phyloP scores from a whole-genome alignment of 179 eudicot species.

The Beta corolliflora region DNA sequence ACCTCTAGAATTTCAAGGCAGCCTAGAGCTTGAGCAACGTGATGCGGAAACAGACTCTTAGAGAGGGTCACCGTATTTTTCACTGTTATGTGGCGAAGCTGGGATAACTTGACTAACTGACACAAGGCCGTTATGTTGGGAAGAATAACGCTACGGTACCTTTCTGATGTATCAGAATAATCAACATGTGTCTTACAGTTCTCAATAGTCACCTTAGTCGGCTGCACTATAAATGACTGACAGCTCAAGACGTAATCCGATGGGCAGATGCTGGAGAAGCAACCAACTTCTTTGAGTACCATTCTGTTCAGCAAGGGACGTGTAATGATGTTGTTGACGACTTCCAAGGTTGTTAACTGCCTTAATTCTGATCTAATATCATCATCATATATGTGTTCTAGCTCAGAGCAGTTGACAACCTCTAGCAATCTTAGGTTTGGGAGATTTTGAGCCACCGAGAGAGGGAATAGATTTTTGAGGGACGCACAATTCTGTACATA shows the following conservation, averaged over 20 bases:
- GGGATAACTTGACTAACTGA: background rate
- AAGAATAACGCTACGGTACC: no score
- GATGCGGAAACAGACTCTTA: background rate
- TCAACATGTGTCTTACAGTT: background rate
- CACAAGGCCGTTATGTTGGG: background rate
- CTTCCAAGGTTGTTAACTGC: background rate
- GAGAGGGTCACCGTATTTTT: background rate
- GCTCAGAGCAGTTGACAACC: background rate
- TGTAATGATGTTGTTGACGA: background rate
- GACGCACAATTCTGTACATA: background rate
- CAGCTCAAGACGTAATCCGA: background rate
- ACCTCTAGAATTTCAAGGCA: background rate
- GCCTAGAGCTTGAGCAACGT: background rate
- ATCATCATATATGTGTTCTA: background rate
- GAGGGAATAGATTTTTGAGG: background rate
- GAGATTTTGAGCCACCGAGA: background rate
- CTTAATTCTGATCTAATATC: background rate
- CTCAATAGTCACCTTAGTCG: background rate
- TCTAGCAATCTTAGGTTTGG: background rate
- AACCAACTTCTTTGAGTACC: background rate
- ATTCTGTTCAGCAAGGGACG: background rate
- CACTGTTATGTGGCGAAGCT: background rate
- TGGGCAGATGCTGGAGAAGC: background rate
- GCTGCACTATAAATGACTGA: no score
- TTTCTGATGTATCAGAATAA: no score